Percentiles rank a stretch among this genome's conserved stretches.
Evolutionary conservation across 2,329 filamentous ascomycete species (phyloP).

Genomic region (Madurella fahalii): DNA sequence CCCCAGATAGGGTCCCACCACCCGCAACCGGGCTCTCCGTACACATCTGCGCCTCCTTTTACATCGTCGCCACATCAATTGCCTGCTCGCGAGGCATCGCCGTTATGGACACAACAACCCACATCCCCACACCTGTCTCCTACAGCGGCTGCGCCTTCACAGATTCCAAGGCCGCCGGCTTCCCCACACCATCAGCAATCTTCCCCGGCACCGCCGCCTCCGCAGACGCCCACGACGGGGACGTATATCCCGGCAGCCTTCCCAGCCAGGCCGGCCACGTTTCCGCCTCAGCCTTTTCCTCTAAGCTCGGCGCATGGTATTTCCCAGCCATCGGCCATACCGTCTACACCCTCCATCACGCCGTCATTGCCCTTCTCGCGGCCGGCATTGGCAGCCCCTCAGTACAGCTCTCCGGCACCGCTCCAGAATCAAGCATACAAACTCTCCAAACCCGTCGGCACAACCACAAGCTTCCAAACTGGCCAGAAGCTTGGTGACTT

Average conservation of each 20-base stretch:
- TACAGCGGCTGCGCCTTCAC: background rate
- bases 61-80: background rate
- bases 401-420: background rate
- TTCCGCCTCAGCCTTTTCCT: background rate
- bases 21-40: background rate
- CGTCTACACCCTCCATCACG: conserved; percentile 8
- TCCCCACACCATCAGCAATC: background rate
- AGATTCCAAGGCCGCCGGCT: background rate
- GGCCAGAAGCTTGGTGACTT: conserved; percentile 18
- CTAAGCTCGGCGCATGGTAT: background rate
- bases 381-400: background rate
- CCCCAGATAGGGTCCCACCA: background rate
- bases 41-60: background rate
- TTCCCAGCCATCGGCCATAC: conserved; percentile 10
- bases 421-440: background rate
- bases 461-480: background rate
- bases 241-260: conserved; percentile 15
- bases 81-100: background rate
- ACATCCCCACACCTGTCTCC: background rate
- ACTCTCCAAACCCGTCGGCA: background rate
- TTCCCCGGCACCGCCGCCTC: background rate
- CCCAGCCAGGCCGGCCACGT: conserved; percentile 1
- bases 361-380: background rate
- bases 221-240: background rate
- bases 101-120: background rate